phyloP scores from a whole-genome alignment of 805 yeast genomes.

The Cyberlindnera xishuangbannaensis region DNA sequence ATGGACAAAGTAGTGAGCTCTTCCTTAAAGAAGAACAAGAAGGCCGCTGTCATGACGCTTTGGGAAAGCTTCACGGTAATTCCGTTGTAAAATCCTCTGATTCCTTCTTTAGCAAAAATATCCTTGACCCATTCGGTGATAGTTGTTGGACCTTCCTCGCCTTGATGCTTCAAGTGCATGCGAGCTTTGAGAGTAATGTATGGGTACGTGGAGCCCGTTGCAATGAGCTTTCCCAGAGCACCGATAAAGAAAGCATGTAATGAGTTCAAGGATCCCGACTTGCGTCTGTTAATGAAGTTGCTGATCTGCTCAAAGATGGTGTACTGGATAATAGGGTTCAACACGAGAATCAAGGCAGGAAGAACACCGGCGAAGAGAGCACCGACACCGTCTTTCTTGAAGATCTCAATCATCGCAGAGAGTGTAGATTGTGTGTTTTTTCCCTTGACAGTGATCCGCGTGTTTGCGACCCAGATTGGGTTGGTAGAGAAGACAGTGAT shows the following conservation, averaged over 20 bases:
- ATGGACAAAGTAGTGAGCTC: slow-evolving; percentile 62
- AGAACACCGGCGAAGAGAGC: slow-evolving; percentile 79
- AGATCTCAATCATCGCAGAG: slow-evolving; percentile 53
- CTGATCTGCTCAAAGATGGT: slow-evolving; percentile 85
- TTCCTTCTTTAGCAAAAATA: slow-evolving; percentile 65
- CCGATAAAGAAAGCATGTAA: slow-evolving; percentile 81
- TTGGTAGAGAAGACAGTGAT: slow-evolving; percentile 77
- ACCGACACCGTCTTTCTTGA: slow-evolving; percentile 61
- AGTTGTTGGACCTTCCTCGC: slow-evolving; percentile 25
- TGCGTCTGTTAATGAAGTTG: slow-evolving; percentile 50
- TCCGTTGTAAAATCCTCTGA: slow-evolving; percentile 76
- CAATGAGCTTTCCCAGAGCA: slow-evolving; percentile 81
- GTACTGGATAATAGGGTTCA: slow-evolving; percentile 89
- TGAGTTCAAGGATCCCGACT: slow-evolving; percentile 51
- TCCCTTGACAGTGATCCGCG: slow-evolving; percentile 69
- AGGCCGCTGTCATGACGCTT: slow-evolving; percentile 83
- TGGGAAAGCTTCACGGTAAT: slow-evolving; percentile 74
- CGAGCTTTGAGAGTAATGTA: slow-evolving; percentile 85
- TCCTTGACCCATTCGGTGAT: slow-evolving; percentile 48
- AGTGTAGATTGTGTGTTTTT: slow-evolving; percentile 37
- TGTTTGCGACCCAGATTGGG: slow-evolving; percentile 94
- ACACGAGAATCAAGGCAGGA: slow-evolving; percentile 81
- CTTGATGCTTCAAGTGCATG: slow-evolving; percentile 61
- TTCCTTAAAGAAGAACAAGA: slow-evolving; percentile 86
- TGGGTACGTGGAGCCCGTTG: slow-evolving; percentile 89